These are phyloP conservation scores for Aspergillus eucalypticola DNA, from an alignment of 2,329 filamentous ascomycete genomes.

Conservation along the genomic window DNA sequence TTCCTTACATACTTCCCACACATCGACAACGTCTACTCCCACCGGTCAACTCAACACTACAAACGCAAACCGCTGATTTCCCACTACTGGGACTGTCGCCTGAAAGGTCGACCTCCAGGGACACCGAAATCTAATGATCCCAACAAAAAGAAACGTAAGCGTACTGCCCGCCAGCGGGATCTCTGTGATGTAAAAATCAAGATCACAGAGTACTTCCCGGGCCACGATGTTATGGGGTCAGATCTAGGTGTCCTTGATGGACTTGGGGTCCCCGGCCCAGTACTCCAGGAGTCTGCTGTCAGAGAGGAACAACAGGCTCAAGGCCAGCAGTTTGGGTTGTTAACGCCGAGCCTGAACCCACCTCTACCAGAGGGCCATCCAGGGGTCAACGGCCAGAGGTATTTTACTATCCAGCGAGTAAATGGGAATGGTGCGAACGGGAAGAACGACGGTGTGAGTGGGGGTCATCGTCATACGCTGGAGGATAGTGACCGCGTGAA, in stretches of 20 bases:
- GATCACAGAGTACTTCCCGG: conserved; percentile 75
- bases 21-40: conserved; percentile 81
- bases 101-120: conserved; percentile 76
- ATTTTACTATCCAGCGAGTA: conserved; percentile 75
- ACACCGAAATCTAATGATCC: conserved; percentile 79
- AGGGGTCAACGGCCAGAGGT: conserved; percentile 55
- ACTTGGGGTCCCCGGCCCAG: conserved; percentile 20
- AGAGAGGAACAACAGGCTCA: not conserved
- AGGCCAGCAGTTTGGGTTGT: conserved; percentile 44
- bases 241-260: conserved; percentile 27
- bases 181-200: conserved; percentile 88
- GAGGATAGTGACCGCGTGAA: conserved; percentile 76
- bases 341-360: conserved; percentile 43
- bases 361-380: conserved; percentile 47
- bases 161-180: conserved; percentile 71
- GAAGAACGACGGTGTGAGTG: conserved; percentile 67
- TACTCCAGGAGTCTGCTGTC: not conserved
- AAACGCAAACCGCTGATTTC: conserved; percentile 81
- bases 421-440: conserved; percentile 75
- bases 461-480: conserved; percentile 73
- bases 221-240: conserved; percentile 32
- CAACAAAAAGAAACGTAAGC: conserved; percentile 78
- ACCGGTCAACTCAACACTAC: conserved; percentile 77
- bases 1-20: conserved; percentile 81
- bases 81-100: conserved; percentile 81